These are phyloP conservation scores for Vitis rotundifolia DNA, from an alignment of 164 flowering plant genomes.

Conservation along the genomic window DNA sequence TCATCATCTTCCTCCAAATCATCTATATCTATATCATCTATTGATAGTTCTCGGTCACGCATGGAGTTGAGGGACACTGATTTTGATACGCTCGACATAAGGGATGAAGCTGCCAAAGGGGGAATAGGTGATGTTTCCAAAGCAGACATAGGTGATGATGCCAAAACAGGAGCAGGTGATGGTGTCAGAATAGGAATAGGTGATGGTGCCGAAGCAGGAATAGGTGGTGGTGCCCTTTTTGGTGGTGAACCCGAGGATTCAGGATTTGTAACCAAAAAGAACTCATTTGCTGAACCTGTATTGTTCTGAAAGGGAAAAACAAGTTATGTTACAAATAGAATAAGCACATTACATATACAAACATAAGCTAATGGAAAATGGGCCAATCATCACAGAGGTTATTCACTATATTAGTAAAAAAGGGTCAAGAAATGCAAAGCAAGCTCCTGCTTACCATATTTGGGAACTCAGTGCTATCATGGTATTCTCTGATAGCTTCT, in stretches of 20 bases:
- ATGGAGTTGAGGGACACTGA: slow-evolving; percentile 67
- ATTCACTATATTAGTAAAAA: not conserved
- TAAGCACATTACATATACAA: not conserved
- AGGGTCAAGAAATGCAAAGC: not conserved
- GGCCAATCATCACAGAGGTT: too few species aligned
- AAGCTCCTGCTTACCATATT: slow-evolving; percentile 49
- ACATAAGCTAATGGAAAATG: not conserved
- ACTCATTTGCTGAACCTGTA: slow-evolving; percentile 66
- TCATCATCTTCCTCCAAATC: slow-evolving; percentile 89
- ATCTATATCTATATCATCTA: slow-evolving; percentile 92
- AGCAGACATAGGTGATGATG: slow-evolving; percentile 38
- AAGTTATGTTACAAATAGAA: not conserved
- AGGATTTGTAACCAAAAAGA: slow-evolving; percentile 77
- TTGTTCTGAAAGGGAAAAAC: slow-evolving; percentile 51
- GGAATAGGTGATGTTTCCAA: slow-evolving; percentile 54
- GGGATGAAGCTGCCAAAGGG: slow-evolving; percentile 44
- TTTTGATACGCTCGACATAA: slow-evolving; percentile 34
- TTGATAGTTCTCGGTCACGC: slow-evolving; percentile 68
- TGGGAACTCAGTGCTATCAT: slow-evolving; percentile 72
- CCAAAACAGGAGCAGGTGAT: slow-evolving; percentile 43
- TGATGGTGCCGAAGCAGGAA: slow-evolving; percentile 43
- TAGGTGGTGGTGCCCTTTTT: slow-evolving; percentile 73
- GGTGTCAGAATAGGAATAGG: slow-evolving; percentile 38
- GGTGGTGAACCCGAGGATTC: slow-evolving; percentile 92
- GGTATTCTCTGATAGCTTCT: slow-evolving; percentile 93